These are phyloP conservation scores for Candida andamanensis DNA, from an alignment of 805 yeast genomes.

Conservation along the genomic window DNA sequence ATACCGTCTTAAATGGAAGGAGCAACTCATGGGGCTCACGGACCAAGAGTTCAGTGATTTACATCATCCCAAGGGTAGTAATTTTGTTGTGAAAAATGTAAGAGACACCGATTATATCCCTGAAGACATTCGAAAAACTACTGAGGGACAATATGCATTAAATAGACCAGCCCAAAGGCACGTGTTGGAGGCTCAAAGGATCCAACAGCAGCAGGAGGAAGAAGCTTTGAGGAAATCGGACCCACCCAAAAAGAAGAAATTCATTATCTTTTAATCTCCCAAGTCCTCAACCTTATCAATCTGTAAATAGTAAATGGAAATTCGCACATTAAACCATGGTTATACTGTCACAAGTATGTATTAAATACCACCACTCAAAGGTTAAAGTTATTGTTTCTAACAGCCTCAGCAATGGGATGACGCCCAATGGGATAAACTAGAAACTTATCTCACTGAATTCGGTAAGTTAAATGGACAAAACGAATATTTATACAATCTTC, in stretches of 20 bases:
- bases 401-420: conserved; percentile 3
- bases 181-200: conserved; percentile 66
- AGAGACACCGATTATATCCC: conserved; percentile 41
- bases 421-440: conserved; percentile 10
- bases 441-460: conserved; percentile 10
- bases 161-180: conserved; percentile 71
- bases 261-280: conserved; percentile 2
- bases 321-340: neutral
- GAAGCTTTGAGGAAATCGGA: conserved; percentile 19
- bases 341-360: no score
- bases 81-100: conserved; percentile 37
- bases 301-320: conserved; percentile 1
- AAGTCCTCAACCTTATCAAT: neutral
- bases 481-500: conserved; percentile 10
- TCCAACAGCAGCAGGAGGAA: conserved; percentile 65
- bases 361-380: no score
- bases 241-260: conserved; percentile 3
- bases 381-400: no score
- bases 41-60: conserved; percentile 64
- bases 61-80: conserved; percentile 37
- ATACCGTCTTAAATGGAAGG: conserved; percentile 52
- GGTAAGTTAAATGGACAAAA: conserved; percentile 9
- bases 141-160: conserved; percentile 45
- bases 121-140: conserved; percentile 37
- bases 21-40: conserved; percentile 49